Conservation (phyloP, 2,329 filamentous ascomycete species). For the Fusarium udum region DNA sequence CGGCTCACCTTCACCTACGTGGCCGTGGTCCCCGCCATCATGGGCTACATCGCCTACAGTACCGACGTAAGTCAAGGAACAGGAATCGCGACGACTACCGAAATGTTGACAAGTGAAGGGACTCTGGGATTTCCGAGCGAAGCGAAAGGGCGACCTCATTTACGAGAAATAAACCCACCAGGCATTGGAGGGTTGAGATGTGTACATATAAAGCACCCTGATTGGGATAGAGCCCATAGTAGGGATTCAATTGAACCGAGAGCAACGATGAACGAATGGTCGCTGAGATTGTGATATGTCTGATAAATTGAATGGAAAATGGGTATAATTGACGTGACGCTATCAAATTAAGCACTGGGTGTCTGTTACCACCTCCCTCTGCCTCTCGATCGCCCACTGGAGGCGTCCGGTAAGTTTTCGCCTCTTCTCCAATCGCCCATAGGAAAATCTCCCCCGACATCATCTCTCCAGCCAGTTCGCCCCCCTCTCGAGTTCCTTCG, state of each 20-base stretch:
- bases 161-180: slow-evolving; percentile 71
- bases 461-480: slow-evolving; percentile 53
- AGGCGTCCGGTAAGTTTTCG: slow-evolving; percentile 67
- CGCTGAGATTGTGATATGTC: slow-evolving; percentile 14
- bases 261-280: slow-evolving; percentile 10
- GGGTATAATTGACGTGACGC: slow-evolving; percentile 44
- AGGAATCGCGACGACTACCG: neutral
- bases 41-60: slow-evolving; percentile 78
- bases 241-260: slow-evolving; percentile 32
- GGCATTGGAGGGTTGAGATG: slow-evolving; percentile 20
- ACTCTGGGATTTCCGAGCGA: slow-evolving; percentile 84
- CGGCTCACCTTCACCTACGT: slow-evolving; percentile 82
- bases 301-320: slow-evolving; percentile 8
- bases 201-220: slow-evolving; percentile 56
- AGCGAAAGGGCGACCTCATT: slow-evolving; percentile 87
- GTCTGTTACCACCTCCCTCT: slow-evolving; percentile 44
- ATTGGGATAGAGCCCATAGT: slow-evolving; percentile 43
- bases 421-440: slow-evolving; percentile 74
- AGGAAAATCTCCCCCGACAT: slow-evolving; percentile 51
- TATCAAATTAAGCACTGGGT: slow-evolving; percentile 5
- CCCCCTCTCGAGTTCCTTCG: slow-evolving; percentile 50
- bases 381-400: slow-evolving; percentile 44
- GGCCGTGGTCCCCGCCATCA: slow-evolving; percentile 73
- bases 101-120: slow-evolving; percentile 66
- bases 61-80: slow-evolving; percentile 77